phyloP scores from a whole-genome alignment of 2,329 filamentous ascomycete genomes.

The Talaromyces funiculosus region DNA sequence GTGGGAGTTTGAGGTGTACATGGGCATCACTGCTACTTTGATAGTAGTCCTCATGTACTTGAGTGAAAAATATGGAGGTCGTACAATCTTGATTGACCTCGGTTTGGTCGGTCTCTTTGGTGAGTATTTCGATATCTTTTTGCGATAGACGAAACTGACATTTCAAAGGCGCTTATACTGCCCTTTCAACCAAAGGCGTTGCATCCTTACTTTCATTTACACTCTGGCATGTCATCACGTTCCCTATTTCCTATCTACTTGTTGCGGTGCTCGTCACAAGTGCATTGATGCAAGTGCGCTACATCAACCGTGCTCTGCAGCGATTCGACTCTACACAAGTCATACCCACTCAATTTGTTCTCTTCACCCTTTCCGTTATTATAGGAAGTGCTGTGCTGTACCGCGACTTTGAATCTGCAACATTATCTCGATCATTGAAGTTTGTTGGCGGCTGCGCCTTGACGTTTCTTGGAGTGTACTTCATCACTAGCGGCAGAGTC shows the following conservation, averaged over 20 bases:
- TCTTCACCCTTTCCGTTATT: conserved; percentile 94
- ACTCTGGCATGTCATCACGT: conserved; percentile 80
- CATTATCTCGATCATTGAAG: conserved; percentile 65
- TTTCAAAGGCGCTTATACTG: conserved; percentile 81
- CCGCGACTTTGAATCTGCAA: conserved; percentile 85
- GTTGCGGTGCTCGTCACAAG: conserved; percentile 72
- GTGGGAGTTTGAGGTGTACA: conserved; percentile 85
- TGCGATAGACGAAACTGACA: conserved; percentile 14
- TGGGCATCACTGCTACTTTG: conserved; percentile 66
- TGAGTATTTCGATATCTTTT: conserved; percentile 37
- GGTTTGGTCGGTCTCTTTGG: conserved; percentile 91
- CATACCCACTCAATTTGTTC: conserved; percentile 94
- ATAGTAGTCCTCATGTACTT: conserved; percentile 75
- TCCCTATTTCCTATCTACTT: conserved; percentile 86
- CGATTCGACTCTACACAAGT: conserved; percentile 96
- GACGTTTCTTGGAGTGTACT: conserved; percentile 94
- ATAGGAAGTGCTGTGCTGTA: conserved; percentile 89
- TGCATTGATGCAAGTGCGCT: conserved; percentile 94
- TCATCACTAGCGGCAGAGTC: conserved; percentile 81
- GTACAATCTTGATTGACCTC: conserved; percentile 83
- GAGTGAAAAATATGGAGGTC: conserved; percentile 76
- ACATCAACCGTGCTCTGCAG: conserved; percentile 84
- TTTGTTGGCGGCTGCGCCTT: conserved; percentile 86
- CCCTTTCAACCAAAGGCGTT: conserved; percentile 90
- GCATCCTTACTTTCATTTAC: conserved; percentile 91